Conservation (phyloP, 495 filamentous ascomycete species). For the Geoglossum glabrum region DNA sequence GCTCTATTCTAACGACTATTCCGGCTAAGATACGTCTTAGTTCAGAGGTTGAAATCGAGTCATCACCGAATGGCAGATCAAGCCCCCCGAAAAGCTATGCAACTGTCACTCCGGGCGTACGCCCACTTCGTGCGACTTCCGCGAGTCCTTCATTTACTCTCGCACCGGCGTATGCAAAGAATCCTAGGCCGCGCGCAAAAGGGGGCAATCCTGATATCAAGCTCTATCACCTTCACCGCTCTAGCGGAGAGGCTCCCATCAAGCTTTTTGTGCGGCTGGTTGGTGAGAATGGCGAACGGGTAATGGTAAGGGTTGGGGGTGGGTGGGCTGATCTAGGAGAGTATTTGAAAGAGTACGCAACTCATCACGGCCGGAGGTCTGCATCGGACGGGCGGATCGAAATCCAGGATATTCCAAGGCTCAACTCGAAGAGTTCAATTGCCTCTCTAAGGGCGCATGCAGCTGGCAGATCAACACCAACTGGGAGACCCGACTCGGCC, state of each 20-base stretch:
- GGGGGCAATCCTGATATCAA: slow-evolving; percentile 41
- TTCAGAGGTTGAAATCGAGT: slow-evolving; percentile 25
- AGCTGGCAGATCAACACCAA: not conserved
- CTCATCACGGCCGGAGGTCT: slow-evolving; percentile 57
- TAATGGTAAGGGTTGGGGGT: slow-evolving; percentile 93
- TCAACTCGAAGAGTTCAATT: slow-evolving; percentile 11
- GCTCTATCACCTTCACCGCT: slow-evolving; percentile 79
- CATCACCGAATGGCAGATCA: not conserved
- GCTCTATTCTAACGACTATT: slow-evolving; percentile 59
- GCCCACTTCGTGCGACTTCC: slow-evolving; percentile 19
- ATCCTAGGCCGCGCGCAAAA: slow-evolving; percentile 21
- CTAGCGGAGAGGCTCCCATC: slow-evolving; percentile 52
- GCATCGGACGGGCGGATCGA: slow-evolving; percentile 18
- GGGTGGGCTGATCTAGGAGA: slow-evolving; percentile 92
- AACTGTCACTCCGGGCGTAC: not conserved
- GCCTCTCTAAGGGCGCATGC: not conserved
- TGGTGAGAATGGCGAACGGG: slow-evolving; percentile 72
- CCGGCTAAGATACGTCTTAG: slow-evolving; percentile 62
- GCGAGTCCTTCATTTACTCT: slow-evolving; percentile 49
- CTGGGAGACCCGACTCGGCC: not conserved
- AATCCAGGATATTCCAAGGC: slow-evolving; percentile 34
- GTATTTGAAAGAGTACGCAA: slow-evolving; percentile 82
- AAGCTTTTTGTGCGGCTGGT: slow-evolving; percentile 87
- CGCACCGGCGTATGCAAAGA: slow-evolving; percentile 33
- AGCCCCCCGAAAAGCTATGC: not conserved